Conservation (phyloP, 306 rosid species). For the Fragaria vesca region DNA sequence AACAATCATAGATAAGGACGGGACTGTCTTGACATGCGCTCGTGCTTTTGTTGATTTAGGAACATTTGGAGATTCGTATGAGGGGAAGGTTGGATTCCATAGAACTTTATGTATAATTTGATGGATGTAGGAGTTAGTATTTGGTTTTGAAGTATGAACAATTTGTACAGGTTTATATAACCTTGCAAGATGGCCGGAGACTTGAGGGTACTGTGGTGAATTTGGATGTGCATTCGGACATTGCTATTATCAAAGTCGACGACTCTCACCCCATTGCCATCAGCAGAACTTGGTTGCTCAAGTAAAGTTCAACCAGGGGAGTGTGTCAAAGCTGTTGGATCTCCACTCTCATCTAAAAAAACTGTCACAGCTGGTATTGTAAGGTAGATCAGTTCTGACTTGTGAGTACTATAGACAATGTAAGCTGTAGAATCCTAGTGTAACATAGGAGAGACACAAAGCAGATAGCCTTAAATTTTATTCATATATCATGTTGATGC, state of each 20-base stretch:
- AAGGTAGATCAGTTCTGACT: slow-evolving; percentile 38
- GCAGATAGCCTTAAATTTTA: neutral
- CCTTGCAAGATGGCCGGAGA: slow-evolving; percentile 89
- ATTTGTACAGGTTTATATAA: slow-evolving; percentile 60
- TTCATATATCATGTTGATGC: neutral
- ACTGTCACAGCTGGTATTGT: slow-evolving; percentile 92
- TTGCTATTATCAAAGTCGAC: slow-evolving; percentile 69
- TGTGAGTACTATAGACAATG: neutral
- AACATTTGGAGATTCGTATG: slow-evolving; percentile 41
- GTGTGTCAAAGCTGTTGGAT: slow-evolving; percentile 80
- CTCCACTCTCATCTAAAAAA: slow-evolving; percentile 79
- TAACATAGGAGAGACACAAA: neutral
- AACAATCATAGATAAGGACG: slow-evolving; percentile 74
- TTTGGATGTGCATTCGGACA: slow-evolving; percentile 83
- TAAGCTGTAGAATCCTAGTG: neutral
- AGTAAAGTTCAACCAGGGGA: slow-evolving; percentile 88
- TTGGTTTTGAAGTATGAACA: neutral
- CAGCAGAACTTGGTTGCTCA: slow-evolving; percentile 76
- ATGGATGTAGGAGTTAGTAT: neutral
- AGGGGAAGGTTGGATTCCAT: slow-evolving; percentile 62
- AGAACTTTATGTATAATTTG: neutral
- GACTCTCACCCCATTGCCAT: slow-evolving; percentile 69
- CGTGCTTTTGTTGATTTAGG: slow-evolving; percentile 64
- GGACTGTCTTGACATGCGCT: slow-evolving; percentile 86
- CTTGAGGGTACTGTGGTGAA: slow-evolving; percentile 69